Percentiles rank a stretch among this genome's conserved stretches.
These are phyloP conservation scores for Lycium barbarum DNA, from an alignment of 257 asterid genomes.

Conservation along the genomic window DNA sequence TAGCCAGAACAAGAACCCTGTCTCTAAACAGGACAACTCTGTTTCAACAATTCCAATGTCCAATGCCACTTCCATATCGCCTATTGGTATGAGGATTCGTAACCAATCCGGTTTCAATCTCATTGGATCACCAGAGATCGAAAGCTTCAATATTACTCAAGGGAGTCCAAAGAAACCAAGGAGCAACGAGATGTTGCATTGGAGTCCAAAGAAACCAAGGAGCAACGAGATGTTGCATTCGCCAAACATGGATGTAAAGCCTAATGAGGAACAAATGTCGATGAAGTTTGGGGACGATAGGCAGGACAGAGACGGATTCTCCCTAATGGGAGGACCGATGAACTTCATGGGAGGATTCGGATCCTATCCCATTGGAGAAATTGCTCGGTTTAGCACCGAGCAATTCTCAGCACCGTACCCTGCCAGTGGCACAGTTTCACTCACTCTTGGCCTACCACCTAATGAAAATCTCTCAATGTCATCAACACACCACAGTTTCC, in stretches of 20 bases:
- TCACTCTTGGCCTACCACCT: constrained; percentile 89
- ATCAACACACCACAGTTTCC: constrained; percentile 63
- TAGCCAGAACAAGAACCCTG: constrained; percentile 45
- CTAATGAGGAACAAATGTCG: constrained; percentile 50
- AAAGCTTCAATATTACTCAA: constrained; percentile 48
- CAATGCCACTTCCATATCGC: constrained; percentile 48
- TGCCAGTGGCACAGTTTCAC: constrained; percentile 72
- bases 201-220: constrained; percentile 48
- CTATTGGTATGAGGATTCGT: constrained; percentile 45
- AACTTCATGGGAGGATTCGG: constrained; percentile 93
- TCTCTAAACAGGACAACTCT: constrained; percentile 44
- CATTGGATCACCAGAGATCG: constrained; percentile 67
- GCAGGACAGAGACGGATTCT: constrained; percentile 67
- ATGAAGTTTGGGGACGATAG: constrained; percentile 62
- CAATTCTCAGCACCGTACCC: constrained; percentile 76
- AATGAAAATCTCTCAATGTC: constrained; percentile 77
- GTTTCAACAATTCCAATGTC: constrained; percentile 44
- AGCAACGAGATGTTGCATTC: constrained; percentile 51
- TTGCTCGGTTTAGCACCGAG: constrained; percentile 70
- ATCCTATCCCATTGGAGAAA: constrained; percentile 72
- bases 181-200: constrained; percentile 51
- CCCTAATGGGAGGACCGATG: constrained; percentile 76
- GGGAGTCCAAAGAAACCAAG: constrained; percentile 80
- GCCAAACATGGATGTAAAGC: constrained; percentile 55
- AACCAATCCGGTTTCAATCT: constrained; percentile 64